Evolutionary conservation across 352 stramenopile species (phyloP).

Genomic region (Stramenopiles sp.): DNA sequence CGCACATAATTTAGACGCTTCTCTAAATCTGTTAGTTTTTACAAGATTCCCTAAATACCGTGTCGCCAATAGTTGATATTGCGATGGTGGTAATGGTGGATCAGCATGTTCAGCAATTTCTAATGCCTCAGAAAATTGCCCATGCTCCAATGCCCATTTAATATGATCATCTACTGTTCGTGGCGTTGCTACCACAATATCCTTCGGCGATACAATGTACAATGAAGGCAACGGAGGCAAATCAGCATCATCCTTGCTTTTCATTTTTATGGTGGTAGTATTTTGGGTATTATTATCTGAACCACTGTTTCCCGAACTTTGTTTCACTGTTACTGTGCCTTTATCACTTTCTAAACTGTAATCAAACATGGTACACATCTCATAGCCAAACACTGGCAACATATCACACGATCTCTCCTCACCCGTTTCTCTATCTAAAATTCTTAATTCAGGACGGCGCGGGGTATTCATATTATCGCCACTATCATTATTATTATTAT

Average conservation of each 20-base stretch:
- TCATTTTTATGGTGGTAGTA: conserved; percentile 4
- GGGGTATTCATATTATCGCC: too few relatives aligned
- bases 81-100: conserved; percentile 16
- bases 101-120: conserved; percentile 12
- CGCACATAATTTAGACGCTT: conserved; percentile 20
- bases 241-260: conserved; percentile 2
- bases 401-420: conserved; percentile 20
- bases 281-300: background rate
- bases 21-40: conserved; percentile 9
- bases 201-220: conserved; percentile 22
- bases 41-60: conserved; percentile 21
- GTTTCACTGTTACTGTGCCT: too few relatives aligned
- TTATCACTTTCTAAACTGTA: conserved; percentile 19
- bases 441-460: conserved; percentile 15
- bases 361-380: conserved; percentile 12
- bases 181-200: conserved; percentile 23
- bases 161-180: conserved; percentile 24
- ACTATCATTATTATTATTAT: too few relatives aligned
- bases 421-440: conserved; percentile 14
- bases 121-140: conserved; percentile 13
- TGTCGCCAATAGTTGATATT: conserved; percentile 17
- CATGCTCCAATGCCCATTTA: conserved; percentile 17
- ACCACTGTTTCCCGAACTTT: too few relatives aligned
- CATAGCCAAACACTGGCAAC: conserved; percentile 21
- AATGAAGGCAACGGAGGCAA: conserved; percentile 16